phyloP scores from a whole-genome alignment of 305 asterid species.

The Fraxinus latifolia region DNA sequence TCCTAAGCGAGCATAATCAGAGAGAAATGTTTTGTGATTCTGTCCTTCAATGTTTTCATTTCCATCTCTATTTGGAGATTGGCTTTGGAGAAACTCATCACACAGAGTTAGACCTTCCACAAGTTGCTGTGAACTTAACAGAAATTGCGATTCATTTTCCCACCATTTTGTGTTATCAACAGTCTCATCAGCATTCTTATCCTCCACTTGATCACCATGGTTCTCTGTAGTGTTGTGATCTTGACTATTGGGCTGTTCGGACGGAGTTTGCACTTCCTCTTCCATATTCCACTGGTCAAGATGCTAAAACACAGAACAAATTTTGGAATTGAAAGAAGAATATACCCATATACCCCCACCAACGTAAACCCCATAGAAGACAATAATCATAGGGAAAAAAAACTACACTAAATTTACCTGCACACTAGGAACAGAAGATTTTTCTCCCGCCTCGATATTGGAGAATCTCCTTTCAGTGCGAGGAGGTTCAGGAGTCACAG shows the following conservation, averaged over 20 bases:
- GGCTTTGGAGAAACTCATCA: constrained; percentile 83
- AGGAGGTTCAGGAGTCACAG: constrained; percentile 68
- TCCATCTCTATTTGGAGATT: constrained; percentile 69
- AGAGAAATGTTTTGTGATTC: constrained; percentile 45
- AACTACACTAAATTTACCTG: constrained; percentile 40
- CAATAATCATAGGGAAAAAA: background rate
- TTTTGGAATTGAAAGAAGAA: constrained; percentile 10
- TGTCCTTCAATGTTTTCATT: constrained; percentile 28
- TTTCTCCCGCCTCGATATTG: constrained; percentile 29
- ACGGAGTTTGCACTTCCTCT: constrained; percentile 35
- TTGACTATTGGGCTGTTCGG: constrained; percentile 30
- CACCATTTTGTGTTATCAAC: constrained; percentile 61
- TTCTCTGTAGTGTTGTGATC: constrained; percentile 23
- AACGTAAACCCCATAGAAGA: background rate
- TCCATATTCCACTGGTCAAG: constrained; percentile 29
- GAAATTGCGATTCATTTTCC: constrained; percentile 69
- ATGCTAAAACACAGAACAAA: constrained; percentile 28
- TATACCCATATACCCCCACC: background rate
- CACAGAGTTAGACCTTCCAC: constrained; percentile 78
- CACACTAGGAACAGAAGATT: constrained; percentile 25
- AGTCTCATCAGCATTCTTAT: constrained; percentile 32
- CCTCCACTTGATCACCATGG: constrained; percentile 29
- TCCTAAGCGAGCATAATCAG: constrained; percentile 69
- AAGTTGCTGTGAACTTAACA: constrained; percentile 81
- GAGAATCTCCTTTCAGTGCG: constrained; percentile 41